Base-by-base conservation (phyloP, 768 basidiomycete genomes). In the Boletus bicolor region DNA sequence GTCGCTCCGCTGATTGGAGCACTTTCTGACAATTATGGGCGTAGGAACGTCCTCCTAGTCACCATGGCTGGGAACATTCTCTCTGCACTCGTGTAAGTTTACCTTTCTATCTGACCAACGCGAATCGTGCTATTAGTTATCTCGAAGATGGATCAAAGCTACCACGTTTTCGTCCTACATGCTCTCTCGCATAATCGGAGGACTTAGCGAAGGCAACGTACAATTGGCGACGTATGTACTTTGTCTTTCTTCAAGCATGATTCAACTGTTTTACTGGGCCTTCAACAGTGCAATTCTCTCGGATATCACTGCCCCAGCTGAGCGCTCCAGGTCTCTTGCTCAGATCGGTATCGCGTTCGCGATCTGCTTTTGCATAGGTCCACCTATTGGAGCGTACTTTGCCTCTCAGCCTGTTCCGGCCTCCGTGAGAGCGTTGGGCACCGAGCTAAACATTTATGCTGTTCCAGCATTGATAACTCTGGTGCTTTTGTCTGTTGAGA, bases 301-400 rank as follows among this genome's bases (percentile, higher is more conserved):
- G 24, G 96, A 98, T 68, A 83, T 98, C 41, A 91, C 93, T 0
- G 81, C 87, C 0, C 80, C 89, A 4, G 80, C 82, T 19, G 89
- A 86, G 45, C 86, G 96, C 21, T 89, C 92, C 4, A 88, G 82
- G 68, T 86, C 91, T 5, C 83, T 99, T 17, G 90, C 97, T 1
- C 82, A 96, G 56, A 88, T 99, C 44, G 96, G 97, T 14, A 91
- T 98, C 44, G 96, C 97, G 0, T 99, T 99, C 65, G 91, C 93
- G 15, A 86, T 98, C 48, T 96, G 93, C 69, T 98, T 98, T 74
- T 87, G 84, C 69, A 84, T 92, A 48, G 92, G 93, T 6, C 96
- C 96, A 34, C 91, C 93, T 15, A 86, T 99, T 54, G 96, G 96
- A 49, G 96, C 96, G 2, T 96, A 94, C 75, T 94, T 98, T 73